These are phyloP conservation scores for Blattamonas nauphoetae DNA, from an alignment of 78 protist genomes.

Conservation along the genomic window DNA sequence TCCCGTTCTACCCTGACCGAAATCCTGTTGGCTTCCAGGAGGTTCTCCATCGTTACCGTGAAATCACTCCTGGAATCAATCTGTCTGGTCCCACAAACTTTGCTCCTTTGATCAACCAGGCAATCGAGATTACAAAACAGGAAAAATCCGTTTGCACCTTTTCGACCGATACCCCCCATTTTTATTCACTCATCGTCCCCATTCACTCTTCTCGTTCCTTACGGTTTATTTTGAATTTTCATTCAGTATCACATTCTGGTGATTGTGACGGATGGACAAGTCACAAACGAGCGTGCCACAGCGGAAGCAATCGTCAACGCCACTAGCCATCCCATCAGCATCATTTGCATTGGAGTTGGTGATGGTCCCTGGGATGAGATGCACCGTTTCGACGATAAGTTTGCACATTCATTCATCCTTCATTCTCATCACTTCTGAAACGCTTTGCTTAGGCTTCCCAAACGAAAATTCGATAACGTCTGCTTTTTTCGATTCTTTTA, in stretches of 20 bases:
- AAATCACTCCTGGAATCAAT: not conserved
- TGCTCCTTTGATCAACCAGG: not conserved
- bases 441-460: too few relatives aligned
- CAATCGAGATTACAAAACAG: not conserved
- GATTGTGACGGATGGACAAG: constrained; percentile 7
- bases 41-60: not conserved
- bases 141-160: not conserved
- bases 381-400: constrained; percentile 31
- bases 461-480: too few relatives aligned
- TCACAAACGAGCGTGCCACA: too few relatives aligned
- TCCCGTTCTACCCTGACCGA: not conserved
- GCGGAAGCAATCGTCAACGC: constrained; percentile 25
- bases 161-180: too few relatives aligned
- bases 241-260: constrained; percentile 4
- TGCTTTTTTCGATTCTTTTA: too few relatives aligned
- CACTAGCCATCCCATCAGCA: constrained; percentile 18
- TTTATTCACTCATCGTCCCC: not conserved
- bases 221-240: not conserved
- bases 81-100: not conserved
- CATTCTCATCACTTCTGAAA: too few relatives aligned
- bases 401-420: constrained; percentile 27
- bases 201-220: not conserved
- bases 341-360: constrained; percentile 19
- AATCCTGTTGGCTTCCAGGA: not conserved
- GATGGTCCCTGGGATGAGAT: constrained; percentile 45